Conservation (phyloP, 2,329 filamentous ascomycete species). For the Madurella fahalii region DNA sequence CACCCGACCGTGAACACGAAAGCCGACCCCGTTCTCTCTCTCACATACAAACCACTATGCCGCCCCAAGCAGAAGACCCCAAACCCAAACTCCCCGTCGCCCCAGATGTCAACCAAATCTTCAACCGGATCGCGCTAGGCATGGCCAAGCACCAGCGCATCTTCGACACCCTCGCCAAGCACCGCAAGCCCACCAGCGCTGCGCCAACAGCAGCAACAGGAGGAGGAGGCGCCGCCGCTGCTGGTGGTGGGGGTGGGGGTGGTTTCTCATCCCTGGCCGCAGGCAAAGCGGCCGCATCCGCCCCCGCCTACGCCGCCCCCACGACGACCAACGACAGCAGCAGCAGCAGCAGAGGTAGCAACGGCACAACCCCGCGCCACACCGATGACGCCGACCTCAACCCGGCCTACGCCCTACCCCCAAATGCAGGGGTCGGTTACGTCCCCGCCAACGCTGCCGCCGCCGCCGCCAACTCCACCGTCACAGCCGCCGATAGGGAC, state of each 20-base stretch:
- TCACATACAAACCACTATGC: not conserved
- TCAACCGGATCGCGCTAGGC: slow-evolving; percentile 42
- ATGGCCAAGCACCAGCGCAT: slow-evolving; percentile 34
- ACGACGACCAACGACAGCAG: too few relatives aligned
- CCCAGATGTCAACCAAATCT: slow-evolving; percentile 35
- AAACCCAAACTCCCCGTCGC: slow-evolving; percentile 8
- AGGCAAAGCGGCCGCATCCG: not conserved
- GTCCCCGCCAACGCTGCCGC: too few relatives aligned
- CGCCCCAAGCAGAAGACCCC: slow-evolving; percentile 3
- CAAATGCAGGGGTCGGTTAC: slow-evolving; percentile 43
- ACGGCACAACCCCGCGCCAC: slow-evolving; percentile 15
- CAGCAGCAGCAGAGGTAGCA: not conserved
- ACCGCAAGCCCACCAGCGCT: slow-evolving; percentile 14
- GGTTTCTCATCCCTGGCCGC: slow-evolving; percentile 12
- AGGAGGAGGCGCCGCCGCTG: slow-evolving; percentile 3
- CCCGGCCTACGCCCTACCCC: slow-evolving; percentile 10
- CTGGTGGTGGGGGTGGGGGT: not conserved
- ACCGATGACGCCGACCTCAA: slow-evolving; percentile 28
- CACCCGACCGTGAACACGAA: too few relatives aligned
- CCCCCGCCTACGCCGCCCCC: too few relatives aligned
- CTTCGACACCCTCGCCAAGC: slow-evolving; percentile 28
- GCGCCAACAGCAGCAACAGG: slow-evolving; percentile 5
- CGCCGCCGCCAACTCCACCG: not conserved
- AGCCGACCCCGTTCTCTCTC: too few relatives aligned
- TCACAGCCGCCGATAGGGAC: slow-evolving; percentile 1